Conservation (phyloP, 768 basidiomycete species). For the Amanita phalloides region DNA sequence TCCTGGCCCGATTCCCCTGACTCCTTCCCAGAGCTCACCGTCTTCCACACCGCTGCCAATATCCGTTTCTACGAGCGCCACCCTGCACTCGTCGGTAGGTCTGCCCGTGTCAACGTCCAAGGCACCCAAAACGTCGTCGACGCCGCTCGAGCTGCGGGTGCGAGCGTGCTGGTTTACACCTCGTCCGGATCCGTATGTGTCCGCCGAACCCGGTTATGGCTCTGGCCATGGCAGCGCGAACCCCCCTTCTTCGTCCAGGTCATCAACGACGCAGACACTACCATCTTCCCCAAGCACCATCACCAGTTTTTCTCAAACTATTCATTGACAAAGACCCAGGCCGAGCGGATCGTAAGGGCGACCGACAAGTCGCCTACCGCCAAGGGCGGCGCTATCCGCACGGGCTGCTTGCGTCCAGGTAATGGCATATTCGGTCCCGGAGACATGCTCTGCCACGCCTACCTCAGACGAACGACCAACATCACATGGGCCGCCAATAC, state of each 20-base stretch:
- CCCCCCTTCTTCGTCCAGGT: conserved; percentile 51
- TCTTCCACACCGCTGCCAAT: conserved; percentile 70
- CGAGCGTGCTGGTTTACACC: conserved; percentile 52
- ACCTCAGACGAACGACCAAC: conserved; percentile 47
- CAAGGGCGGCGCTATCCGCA: conserved; percentile 31
- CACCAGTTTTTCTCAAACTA: conserved; percentile 72
- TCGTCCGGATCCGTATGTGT: conserved; percentile 62
- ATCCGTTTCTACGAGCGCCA: conserved; percentile 72
- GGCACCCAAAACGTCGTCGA: conserved; percentile 62
- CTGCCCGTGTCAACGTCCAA: conserved; percentile 50
- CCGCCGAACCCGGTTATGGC: conserved; percentile 45
- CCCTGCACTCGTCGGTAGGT: conserved; percentile 35
- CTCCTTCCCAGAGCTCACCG: conserved; percentile 35
- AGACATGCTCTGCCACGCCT: conserved; percentile 56
- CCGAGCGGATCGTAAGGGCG: conserved; percentile 36
- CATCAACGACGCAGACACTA: conserved; percentile 47
- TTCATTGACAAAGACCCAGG: conserved; percentile 51
- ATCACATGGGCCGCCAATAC: conserved; percentile 51
- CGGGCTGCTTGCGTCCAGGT: conserved; percentile 69
- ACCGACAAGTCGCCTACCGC: conserved; percentile 22
- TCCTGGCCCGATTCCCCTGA: conserved; percentile 42
- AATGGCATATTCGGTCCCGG: conserved; percentile 72
- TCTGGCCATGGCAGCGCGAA: conserved; percentile 67
- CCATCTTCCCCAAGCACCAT: conserved; percentile 37
- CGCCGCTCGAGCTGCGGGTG: conserved; percentile 45